Evolutionary conservation across 2,329 filamentous ascomycete species (phyloP).

Genomic region (Ophiosphaerella herpotricha): DNA sequence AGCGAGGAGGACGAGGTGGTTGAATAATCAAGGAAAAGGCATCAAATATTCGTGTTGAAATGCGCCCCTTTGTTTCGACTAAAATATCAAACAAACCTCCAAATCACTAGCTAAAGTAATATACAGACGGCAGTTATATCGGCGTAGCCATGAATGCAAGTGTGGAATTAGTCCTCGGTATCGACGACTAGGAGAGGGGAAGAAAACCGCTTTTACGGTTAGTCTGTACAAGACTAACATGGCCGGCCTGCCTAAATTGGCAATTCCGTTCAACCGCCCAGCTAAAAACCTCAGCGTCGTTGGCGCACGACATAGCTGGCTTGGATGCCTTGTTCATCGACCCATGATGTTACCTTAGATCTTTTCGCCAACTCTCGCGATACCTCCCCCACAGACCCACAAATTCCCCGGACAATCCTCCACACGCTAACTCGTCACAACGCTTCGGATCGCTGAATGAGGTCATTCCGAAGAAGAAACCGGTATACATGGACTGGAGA

Average conservation of each 20-base stretch:
- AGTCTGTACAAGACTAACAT: too few species aligned
- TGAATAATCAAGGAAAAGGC: slow-evolving; percentile 9
- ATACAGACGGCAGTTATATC: too few species aligned
- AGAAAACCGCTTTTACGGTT: too few species aligned
- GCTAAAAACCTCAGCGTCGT: slow-evolving; percentile 3
- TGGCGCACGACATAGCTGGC: slow-evolving; percentile 1
- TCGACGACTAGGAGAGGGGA: too few species aligned
- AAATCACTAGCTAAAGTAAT: too few species aligned
- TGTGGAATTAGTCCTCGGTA: too few species aligned
- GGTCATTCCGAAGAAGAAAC: slow-evolving; percentile 4
- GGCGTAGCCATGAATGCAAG: too few species aligned
- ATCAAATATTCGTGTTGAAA: neutral
- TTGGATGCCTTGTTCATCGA: neutral
- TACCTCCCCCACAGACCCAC: slow-evolving; percentile 12
- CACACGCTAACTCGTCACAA: neutral
- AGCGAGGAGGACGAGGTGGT: slow-evolving; percentile 52
- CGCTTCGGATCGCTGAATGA: slow-evolving; percentile 2
- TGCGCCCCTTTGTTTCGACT: too few species aligned
- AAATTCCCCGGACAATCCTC: slow-evolving; percentile 11
- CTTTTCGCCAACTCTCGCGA: slow-evolving; percentile 6
- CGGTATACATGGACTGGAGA: too few species aligned
- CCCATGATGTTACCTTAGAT: neutral
- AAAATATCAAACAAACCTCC: too few species aligned
- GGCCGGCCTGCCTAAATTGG: slow-evolving; percentile 10
- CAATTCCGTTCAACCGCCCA: slow-evolving; percentile 9